Evolutionary conservation across 176 grass and related monocot species (phyloP).

Genomic region (Stipa capillata): DNA sequence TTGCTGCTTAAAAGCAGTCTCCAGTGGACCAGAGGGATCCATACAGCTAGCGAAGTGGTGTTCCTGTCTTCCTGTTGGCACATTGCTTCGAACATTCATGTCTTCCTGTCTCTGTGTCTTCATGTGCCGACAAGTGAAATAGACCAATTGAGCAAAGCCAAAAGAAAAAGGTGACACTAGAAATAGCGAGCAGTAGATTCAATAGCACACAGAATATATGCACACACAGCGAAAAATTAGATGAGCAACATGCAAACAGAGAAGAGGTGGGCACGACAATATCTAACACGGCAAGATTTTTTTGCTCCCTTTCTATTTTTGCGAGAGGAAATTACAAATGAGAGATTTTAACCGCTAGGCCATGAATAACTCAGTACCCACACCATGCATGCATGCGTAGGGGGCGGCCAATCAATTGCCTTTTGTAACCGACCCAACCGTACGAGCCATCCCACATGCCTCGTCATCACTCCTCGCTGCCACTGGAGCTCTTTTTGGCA

Average conservation of each 20-base stretch:
- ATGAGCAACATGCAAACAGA: not conserved
- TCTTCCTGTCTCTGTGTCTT: not conserved
- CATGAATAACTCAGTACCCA: not conserved
- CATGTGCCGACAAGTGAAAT: conserved; percentile 21
- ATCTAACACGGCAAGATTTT: conserved; percentile 3
- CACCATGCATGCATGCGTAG: conserved; percentile 11
- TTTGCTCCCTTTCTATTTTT: not conserved
- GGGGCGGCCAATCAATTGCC: conserved; percentile 1
- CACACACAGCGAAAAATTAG: not conserved
- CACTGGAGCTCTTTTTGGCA: conserved; percentile 5
- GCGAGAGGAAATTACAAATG: not conserved
- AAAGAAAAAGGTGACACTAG: not conserved
- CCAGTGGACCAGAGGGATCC: too few relatives aligned
- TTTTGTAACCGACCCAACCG: conserved; percentile 23
- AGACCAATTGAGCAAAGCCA: not conserved
- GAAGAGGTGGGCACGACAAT: not conserved
- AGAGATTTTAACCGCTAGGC: not conserved
- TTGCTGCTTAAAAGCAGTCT: too few relatives aligned
- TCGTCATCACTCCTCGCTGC: not conserved
- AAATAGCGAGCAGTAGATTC: not conserved
- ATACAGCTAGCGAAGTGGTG: too few relatives aligned
- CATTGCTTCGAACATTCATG: conserved; percentile 20
- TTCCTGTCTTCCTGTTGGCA: not conserved
- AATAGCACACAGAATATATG: not conserved
- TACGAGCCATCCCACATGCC: conserved; percentile 18